A percentile compares a stretch with the other conserved stretches of the same genome.
Evolutionary conservation across 805 yeast species (phyloP).

Genomic region (Starmera quercuum): DNA sequence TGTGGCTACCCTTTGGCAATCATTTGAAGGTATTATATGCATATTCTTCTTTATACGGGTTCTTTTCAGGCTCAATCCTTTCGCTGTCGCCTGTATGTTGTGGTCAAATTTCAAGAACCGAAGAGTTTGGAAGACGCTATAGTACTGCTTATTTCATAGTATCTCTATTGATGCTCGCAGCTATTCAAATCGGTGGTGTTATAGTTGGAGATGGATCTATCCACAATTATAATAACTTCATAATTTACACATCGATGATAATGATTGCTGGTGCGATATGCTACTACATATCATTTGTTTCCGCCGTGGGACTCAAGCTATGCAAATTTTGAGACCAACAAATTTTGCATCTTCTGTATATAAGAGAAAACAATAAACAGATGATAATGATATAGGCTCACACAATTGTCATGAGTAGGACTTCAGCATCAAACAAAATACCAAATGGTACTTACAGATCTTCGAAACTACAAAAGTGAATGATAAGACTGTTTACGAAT

Average conservation of each 20-base stretch:
- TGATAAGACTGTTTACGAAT: too few relatives aligned
- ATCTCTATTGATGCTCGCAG: constrained; percentile 39
- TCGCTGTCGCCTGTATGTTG: constrained; percentile 48
- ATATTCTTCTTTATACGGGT: constrained; percentile 40
- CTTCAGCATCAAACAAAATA: too few relatives aligned
- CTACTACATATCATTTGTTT: constrained; percentile 30
- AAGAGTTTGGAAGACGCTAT: constrained; percentile 42
- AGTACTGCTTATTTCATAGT: constrained; percentile 48
- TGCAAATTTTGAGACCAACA: constrained; percentile 25
- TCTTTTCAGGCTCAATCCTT: constrained; percentile 42
- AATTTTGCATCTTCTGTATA: too few relatives aligned
- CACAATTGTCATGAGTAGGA: too few relatives aligned
- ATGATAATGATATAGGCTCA: too few relatives aligned
- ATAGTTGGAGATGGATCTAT: constrained; percentile 26
- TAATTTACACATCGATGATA: constrained; percentile 32
- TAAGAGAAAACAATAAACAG: too few relatives aligned
- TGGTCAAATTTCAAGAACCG: constrained; percentile 44
- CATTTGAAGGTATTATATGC: constrained; percentile 26
- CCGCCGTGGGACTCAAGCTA: constrained; percentile 31
- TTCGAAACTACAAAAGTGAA: too few relatives aligned
- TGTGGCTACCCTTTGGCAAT: constrained; percentile 33
- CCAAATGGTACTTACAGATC: too few relatives aligned
- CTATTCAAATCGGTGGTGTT: constrained; percentile 39
- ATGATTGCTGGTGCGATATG: constrained; percentile 26
- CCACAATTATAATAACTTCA: constrained; percentile 30